Evolutionary conservation across 352 stramenopile genomes (phyloP), one percentile per base, ranked within the genome.

Genomic region (Pythium myriotylum): DNA sequence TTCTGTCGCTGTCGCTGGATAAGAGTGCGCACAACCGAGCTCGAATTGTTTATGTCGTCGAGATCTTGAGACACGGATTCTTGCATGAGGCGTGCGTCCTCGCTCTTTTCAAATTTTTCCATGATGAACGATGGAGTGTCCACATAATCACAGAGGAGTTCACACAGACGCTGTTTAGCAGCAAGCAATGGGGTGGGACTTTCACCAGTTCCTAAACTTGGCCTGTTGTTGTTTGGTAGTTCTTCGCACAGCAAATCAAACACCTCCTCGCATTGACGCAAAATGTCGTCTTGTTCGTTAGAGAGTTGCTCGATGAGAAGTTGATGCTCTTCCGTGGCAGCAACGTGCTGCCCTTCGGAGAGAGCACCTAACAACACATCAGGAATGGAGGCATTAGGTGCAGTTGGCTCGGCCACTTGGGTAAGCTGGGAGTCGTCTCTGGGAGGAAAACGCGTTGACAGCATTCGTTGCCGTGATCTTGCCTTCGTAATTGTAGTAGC

Each of bases 201-300:
- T 10, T 35, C 29, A 10, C 29, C 29, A 10, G 29, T 10, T 10
- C 29, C 29, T 10, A 10, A 35, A 10, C 5, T 35, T 10, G 29
- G 10, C 29, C 29, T 10, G 13, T 22, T 13, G n/a, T 16, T 27
- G 20, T 46, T 62, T 32, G 29, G 56, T 12, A 72, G 58, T 33
- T 79, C 69, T 17, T 83, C 65, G 54, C 81, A 90, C 0, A 90
- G 62, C 33, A 87, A n/a, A 20, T 88, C 75, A 33, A 88, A 90
- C 0, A 86, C 52, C 20, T 81, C 70, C 55, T 90, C 76, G 23
- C 81, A 90, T 24, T 72, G 72, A 12, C 59, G 59, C 23, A 84
- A 27, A 12, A 84, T 65, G 17, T 72, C 57, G 6, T 76, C 67
- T 2, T 77, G 63, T 2, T 50, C 60, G 14, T 19, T 48, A 3